Evolutionary conservation across 345 rosid species (phyloP).

Genomic region (Punica granatum): DNA sequence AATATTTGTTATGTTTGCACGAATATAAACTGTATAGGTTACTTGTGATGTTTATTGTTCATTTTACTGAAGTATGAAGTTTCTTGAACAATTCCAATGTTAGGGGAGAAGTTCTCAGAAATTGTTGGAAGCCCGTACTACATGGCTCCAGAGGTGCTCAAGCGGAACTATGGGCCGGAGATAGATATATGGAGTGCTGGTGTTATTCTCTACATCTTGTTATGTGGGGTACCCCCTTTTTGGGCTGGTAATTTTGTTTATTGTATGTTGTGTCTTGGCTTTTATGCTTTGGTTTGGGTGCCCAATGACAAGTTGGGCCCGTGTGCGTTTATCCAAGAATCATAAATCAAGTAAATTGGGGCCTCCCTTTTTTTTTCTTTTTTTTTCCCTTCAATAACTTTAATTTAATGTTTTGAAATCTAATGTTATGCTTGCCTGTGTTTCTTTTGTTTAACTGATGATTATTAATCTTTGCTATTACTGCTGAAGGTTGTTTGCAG

Average conservation of each 20-base stretch:
- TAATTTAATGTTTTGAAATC: not conserved
- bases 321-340: too few species aligned
- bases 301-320: too few species aligned
- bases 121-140: conserved; percentile 99
- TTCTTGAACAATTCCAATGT: conserved; percentile 11
- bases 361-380: conserved; percentile 1
- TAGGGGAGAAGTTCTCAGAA: conserved; percentile 94
- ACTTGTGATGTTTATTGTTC: not conserved
- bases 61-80: conserved; percentile 3
- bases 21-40: not conserved
- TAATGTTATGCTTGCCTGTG: not conserved
- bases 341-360: too few species aligned
- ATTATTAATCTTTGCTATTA: not conserved
- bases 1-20: not conserved
- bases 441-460: not conserved
- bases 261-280: not conserved
- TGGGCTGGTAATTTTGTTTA: conserved; percentile 75
- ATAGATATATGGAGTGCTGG: conserved; percentile 99
- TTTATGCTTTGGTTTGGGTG: too few species aligned
- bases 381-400: not conserved
- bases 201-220: conserved; percentile 85
- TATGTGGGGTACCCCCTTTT: conserved; percentile 99
- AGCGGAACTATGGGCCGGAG: conserved; percentile 92
- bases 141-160: conserved; percentile 99
- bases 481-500: not conserved